phyloP scores from a whole-genome alignment of 2,329 filamentous ascomycete species.

The Xylaria sp. region DNA sequence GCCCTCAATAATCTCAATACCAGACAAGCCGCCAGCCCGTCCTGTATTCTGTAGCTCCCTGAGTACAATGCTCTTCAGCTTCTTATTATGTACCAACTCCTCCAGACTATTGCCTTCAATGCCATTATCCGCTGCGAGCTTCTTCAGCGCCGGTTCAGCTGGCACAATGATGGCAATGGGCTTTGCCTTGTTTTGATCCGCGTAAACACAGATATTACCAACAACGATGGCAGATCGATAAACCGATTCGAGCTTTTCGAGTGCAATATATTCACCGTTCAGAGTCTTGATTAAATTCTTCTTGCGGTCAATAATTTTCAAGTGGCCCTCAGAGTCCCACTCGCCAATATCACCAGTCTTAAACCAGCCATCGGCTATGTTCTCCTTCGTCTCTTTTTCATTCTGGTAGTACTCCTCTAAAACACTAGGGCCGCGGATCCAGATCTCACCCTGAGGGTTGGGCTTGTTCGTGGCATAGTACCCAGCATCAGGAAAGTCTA shows the following conservation, averaged over 20 bases:
- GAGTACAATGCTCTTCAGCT: conserved; percentile 71
- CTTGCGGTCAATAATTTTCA: conserved; percentile 85
- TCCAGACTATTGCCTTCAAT: conserved; percentile 70
- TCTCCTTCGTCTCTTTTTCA: conserved; percentile 77
- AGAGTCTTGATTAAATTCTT: conserved; percentile 89
- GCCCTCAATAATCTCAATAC: conserved; percentile 77
- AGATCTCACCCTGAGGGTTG: conserved; percentile 84
- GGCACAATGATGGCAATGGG: conserved; percentile 68
- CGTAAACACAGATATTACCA: conserved; percentile 68
- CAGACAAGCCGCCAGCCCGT: conserved; percentile 69
- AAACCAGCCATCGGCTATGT: conserved; percentile 85
- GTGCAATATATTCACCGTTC: conserved; percentile 84
- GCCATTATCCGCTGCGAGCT: conserved; percentile 59
- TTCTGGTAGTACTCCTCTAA: conserved; percentile 81
- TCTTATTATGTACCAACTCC: conserved; percentile 74
- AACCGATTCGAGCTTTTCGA: conserved; percentile 74
- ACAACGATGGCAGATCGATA: conserved; percentile 64
- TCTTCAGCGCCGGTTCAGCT: conserved; percentile 65
- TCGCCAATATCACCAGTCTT: conserved; percentile 88
- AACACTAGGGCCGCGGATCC: conserved; percentile 82
- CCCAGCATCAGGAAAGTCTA: conserved; percentile 85
- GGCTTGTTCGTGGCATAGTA: conserved; percentile 82
- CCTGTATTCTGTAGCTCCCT: conserved; percentile 72
- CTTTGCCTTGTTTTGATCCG: conserved; percentile 62
- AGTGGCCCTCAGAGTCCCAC: conserved; percentile 76